Evolutionary conservation across 116 monocot species (phyloP), one percentile per base, ranked within the genome.

Genomic region (Papilionanthe hybrid): DNA sequence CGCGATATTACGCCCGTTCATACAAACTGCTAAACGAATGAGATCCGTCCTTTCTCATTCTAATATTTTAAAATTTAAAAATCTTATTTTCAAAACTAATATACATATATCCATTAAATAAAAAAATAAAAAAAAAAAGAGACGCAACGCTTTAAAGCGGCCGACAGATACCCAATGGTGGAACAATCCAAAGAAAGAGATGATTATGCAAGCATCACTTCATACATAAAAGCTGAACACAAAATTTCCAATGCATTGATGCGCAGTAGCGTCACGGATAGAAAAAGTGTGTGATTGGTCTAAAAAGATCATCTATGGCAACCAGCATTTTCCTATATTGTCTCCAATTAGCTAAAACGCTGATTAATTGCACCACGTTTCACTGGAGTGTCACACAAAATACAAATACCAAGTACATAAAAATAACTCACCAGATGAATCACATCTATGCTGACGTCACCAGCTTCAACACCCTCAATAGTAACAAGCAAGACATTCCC

Each of bases 401-500:
- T 18, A 73, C 11, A 73, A 63, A 65, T 58, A 22, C 20, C 58
- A 78, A 65, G 25, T 3, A 65, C 11, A 43, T 50, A 45, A 50
- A 69, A 28, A 85, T 23, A 23, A 72, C 88, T 88, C 29, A 88
- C 88, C 88, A 85, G 55, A 78, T 88, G 88, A 77, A 88, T 82
- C 53, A 88, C 88, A 75, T 88, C 88, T 78, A 88, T 88, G 88
- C 88, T 88, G 78, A 88, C 88, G 80, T 88, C 88, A 80, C 88
- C 88, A 80, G 88, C 85, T 80, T 88, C 88, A 69, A 88, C 83
- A 48, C 90, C 90, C 77, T 90, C 90, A 42, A 90, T 86, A 25
- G 90, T 90, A 41, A 90, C 87, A 69, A 90, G 87, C 81, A 90
- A 78, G 27, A 90, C 90, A 80, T 90, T 90, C 58, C 90, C 90